Evolutionary conservation across 1,284 basidiomycete genomes (phyloP).

Genomic region (Tilletia caries): DNA sequence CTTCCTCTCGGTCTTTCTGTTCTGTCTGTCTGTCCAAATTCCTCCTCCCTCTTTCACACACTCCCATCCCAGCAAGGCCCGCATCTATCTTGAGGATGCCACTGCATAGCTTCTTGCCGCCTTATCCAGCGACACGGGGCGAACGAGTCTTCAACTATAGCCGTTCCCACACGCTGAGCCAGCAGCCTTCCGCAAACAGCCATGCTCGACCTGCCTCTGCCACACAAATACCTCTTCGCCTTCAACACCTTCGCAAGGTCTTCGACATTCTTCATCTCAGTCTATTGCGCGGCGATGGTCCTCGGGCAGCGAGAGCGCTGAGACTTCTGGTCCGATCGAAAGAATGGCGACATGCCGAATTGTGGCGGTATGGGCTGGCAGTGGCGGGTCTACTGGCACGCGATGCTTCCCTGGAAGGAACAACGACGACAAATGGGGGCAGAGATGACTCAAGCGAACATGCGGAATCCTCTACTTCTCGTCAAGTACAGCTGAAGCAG

Average conservation of each 20-base stretch:
- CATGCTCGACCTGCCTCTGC: not conserved
- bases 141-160: not conserved
- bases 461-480: not conserved
- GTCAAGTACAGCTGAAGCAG: not conserved
- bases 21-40: too few relatives aligned
- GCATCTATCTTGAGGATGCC: not conserved
- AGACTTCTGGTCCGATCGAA: slow-evolving; percentile 8
- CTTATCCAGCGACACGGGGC: not conserved
- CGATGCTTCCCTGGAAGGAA: not conserved
- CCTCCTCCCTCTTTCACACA: too few relatives aligned
- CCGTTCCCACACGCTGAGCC: not conserved
- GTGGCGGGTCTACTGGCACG: slow-evolving; percentile 1
- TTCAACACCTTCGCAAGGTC: slow-evolving; percentile 1
- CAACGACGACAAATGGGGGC: not conserved
- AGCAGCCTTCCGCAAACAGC: not conserved
- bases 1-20: too few relatives aligned
- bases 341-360: slow-evolving; percentile 7
- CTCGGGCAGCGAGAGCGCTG: slow-evolving; percentile 13
- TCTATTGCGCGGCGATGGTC: slow-evolving; percentile 3
- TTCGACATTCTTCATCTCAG: slow-evolving; percentile 13
- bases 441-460: not conserved
- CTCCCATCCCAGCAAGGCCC: too few relatives aligned
- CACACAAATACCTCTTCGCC: not conserved
- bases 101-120: not conserved
- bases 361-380: slow-evolving; percentile 13